Base-by-base conservation (phyloP, 2,329 filamentous ascomycete species). In the Cladosporium oxysporum region DNA sequence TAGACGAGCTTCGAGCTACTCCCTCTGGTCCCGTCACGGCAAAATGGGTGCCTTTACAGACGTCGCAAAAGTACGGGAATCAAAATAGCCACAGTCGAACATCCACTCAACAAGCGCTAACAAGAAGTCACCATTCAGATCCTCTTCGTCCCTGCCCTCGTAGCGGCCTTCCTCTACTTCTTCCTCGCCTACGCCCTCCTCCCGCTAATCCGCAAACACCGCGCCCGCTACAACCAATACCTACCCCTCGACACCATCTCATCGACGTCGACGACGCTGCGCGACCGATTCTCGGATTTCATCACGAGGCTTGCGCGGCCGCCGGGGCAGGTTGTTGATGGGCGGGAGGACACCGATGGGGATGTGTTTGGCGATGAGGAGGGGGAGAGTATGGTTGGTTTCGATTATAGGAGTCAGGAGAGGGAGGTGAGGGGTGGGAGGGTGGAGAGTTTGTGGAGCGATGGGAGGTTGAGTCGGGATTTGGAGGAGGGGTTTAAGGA, bases 401-500 rank as follows among this genome's bases (percentile, higher is more conserved):
- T 82, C 64, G 74, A 75, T 69, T 69, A 72, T 5, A 62, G 68
- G 33, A 71, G 78, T 70, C 75, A 77, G 8, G 72, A 79, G 58
- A 77, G 78, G 49, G 65, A 62, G 60, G 68, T 31, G 63, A 67
- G 65, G 47, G 71, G 37, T 71, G 71, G n/a, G 77, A 76, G 35
- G 77, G 69, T 65, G 58, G 77, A 77, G 71, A 75, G 64, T 72
- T 75, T 76, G 47, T 85, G 87, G 67, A 83, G 82, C 58, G 80
- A 83, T 52, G 82, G 86, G 71, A 83, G 92, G 68, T 73, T 96
- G 68, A 94, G 91, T 76, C 83, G 92, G 79, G 92, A 96, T 71
- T 78, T 94, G 61, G 91, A 94, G 76, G 85, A 90, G 72, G 90
- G 89, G 0, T 92, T 92, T 74, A 86, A 87, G 78, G 90, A 91